Conservation (phyloP, 805 yeast species). For the Nakazawaea wyomingensis region DNA sequence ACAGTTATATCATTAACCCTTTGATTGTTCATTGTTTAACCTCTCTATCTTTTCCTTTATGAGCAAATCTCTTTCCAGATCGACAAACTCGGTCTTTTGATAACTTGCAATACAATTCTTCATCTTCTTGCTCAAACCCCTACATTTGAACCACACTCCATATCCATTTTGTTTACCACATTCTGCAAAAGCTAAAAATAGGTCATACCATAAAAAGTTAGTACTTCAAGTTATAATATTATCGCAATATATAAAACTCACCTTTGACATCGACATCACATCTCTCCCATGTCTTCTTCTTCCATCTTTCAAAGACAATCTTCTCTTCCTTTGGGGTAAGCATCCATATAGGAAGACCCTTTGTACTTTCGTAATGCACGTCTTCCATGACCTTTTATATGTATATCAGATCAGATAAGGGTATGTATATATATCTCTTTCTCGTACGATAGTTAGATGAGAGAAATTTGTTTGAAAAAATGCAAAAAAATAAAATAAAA, state of each 20-base stretch:
- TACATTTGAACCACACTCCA: slow-evolving; percentile 64
- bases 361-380: slow-evolving; percentile 25
- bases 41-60: slow-evolving; percentile 51
- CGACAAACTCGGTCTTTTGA: slow-evolving; percentile 61
- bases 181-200: slow-evolving; percentile 50
- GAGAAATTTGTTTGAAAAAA: not conserved
- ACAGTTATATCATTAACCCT: not conserved
- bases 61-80: slow-evolving; percentile 60
- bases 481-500: not conserved
- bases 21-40: slow-evolving; percentile 21
- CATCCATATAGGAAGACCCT: slow-evolving; percentile 65
- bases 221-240: not conserved
- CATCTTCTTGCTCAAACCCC: slow-evolving; percentile 51
- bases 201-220: no score
- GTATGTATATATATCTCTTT: not conserved
- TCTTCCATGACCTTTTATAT: not conserved
- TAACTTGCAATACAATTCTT: slow-evolving; percentile 56
- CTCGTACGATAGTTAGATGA: not conserved
- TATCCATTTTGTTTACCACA: slow-evolving; percentile 63
- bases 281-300: slow-evolving; percentile 54
- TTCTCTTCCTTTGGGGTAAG: slow-evolving; percentile 74
- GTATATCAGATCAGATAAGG: no score
- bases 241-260: slow-evolving; percentile 15
- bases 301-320: slow-evolving; percentile 66
- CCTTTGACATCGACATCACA: slow-evolving; percentile 69